These are phyloP conservation scores for Acarospora socialis DNA, from an alignment of 2,329 filamentous ascomycete species.

Conservation along the genomic window DNA sequence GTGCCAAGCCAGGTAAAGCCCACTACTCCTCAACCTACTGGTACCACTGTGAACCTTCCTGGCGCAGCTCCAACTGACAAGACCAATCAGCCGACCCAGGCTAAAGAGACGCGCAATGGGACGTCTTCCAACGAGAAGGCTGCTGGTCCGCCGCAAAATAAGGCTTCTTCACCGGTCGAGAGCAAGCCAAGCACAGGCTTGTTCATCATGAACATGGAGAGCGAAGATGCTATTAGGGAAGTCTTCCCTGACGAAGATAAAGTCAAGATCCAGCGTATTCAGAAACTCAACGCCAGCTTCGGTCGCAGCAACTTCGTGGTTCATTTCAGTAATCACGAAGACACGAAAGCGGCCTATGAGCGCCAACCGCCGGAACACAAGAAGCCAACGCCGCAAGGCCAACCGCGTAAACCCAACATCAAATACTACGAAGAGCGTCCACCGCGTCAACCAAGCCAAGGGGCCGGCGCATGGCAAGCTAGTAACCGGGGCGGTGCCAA, in stretches of 20 bases:
- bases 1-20: slow-evolving; percentile 34
- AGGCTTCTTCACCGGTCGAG: slow-evolving; percentile 47
- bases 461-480: slow-evolving; percentile 42
- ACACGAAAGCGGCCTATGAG: slow-evolving; percentile 65
- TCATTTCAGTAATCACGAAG: slow-evolving; percentile 65
- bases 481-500: slow-evolving; percentile 50
- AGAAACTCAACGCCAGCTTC: slow-evolving; percentile 51
- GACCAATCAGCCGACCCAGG: slow-evolving; percentile 22
- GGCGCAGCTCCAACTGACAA: slow-evolving; percentile 23
- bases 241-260: slow-evolving; percentile 74
- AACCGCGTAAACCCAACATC: slow-evolving; percentile 65
- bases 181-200: slow-evolving; percentile 64
- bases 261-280: slow-evolving; percentile 62
- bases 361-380: slow-evolving; percentile 64
- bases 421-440: slow-evolving; percentile 67
- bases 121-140: slow-evolving; percentile 44
- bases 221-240: slow-evolving; percentile 67
- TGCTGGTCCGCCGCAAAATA: slow-evolving; percentile 26
- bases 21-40: slow-evolving; percentile 32
- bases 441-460: slow-evolving; percentile 26
- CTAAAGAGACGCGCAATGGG: slow-evolving; percentile 29
- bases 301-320: slow-evolving; percentile 71
- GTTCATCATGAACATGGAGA: slow-evolving; percentile 77
- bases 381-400: slow-evolving; percentile 43
- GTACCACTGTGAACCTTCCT: slow-evolving; percentile 16